Conservation (phyloP, 495 filamentous ascomycete species). For the Pyrenopolyporus hunteri region DNA sequence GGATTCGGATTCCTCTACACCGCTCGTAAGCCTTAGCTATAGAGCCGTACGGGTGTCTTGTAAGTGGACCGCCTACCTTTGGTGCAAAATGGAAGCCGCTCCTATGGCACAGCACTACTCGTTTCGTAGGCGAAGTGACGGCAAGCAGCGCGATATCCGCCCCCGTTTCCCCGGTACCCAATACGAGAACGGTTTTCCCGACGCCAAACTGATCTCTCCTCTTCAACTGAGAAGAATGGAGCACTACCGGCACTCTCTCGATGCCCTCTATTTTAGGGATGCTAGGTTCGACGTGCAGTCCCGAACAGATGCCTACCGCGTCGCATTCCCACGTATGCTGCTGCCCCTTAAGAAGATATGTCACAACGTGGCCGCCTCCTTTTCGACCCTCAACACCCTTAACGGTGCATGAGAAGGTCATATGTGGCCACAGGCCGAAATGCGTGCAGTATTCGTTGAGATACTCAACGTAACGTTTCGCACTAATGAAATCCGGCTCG, state of each 20-base stretch:
- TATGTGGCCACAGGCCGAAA: constrained; percentile 49
- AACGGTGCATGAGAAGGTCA: constrained; percentile 43
- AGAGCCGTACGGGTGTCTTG: constrained; percentile 4
- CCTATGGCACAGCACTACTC: constrained; percentile 49
- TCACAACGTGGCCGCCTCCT: constrained; percentile 33
- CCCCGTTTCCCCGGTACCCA: constrained; percentile 49
- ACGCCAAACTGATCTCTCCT: constrained; percentile 42
- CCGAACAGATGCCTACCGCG: constrained; percentile 48
- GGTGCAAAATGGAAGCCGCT: constrained; percentile 47
- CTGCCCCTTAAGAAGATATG: constrained; percentile 17
- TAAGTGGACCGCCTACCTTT: constrained; percentile 36
- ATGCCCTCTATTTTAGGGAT: constrained; percentile 46
- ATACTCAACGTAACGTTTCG: constrained; percentile 39
- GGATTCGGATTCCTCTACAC: constrained; percentile 36
- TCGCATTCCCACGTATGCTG: constrained; percentile 42
- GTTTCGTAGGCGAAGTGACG: constrained; percentile 45
- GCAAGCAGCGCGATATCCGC: constrained; percentile 49
- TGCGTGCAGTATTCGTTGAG: constrained; percentile 48
- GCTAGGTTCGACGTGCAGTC: constrained; percentile 46
- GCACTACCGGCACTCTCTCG: constrained; percentile 41
- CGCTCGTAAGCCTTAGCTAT: constrained; percentile 1
- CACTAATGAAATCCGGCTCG: constrained; percentile 41
- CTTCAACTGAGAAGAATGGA: constrained; percentile 50
- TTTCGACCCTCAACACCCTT: constrained; percentile 18
- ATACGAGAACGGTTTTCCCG: constrained; percentile 44